Conservation (phyloP, 306 rosid species). For the Medicago ruthenica region DNA sequence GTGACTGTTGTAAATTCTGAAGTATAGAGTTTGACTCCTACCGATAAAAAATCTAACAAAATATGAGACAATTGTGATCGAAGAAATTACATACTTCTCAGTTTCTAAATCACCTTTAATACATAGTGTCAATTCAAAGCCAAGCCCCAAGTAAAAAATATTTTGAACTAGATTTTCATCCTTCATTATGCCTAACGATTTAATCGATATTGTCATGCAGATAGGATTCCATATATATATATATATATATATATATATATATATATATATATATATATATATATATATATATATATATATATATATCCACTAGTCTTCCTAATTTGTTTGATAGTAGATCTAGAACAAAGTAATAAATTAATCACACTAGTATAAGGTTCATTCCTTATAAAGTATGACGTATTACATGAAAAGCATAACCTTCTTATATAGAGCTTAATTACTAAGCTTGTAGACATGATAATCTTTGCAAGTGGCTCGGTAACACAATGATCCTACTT, state of each 20-base stretch:
- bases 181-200: background rate
- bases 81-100: background rate
- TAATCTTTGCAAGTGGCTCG: slow-evolving; percentile 22
- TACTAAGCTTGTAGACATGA: slow-evolving; percentile 22
- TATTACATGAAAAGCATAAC: slow-evolving; percentile 35
- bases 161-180: background rate
- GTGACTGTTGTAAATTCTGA: background rate
- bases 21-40: too few species aligned
- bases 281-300: background rate
- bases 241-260: too few species aligned
- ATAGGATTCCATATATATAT: background rate
- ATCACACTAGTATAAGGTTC: background rate
- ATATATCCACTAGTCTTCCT: background rate
- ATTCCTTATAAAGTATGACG: slow-evolving; percentile 30
- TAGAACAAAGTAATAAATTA: slow-evolving; percentile 1
- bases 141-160: background rate
- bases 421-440: slow-evolving; percentile 4
- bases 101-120: background rate
- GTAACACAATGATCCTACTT: slow-evolving; percentile 35
- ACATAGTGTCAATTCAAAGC: background rate
- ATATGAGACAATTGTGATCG: background rate
- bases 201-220: background rate
- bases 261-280: background rate
- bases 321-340: background rate
- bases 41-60: too few species aligned